Base-by-base conservation (phyloP, 2,329 filamentous ascomycete genomes). In the Aureobasidium sp. region DNA sequence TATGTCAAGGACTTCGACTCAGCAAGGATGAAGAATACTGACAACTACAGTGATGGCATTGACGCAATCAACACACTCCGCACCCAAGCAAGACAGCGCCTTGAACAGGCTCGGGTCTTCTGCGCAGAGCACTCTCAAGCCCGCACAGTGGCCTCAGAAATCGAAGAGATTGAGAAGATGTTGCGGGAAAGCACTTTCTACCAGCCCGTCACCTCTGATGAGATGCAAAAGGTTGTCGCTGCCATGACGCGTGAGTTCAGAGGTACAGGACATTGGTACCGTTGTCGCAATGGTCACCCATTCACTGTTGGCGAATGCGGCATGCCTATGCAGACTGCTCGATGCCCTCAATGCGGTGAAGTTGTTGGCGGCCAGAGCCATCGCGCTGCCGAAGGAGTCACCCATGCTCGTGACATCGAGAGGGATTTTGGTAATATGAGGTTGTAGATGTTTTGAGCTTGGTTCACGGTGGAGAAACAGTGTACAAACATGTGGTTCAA, bases 301-400 rank as follows among this genome's bases (percentile, higher is more conserved):
- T 75, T 76, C 63, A 68, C 68, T 1, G 57, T 68, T 15, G 67
- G 69, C 2, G 71, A 74, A 32, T 77, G 78, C 64, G 78, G 75
- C 67, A 83, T 84, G 78, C 83, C 86, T 0, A 87, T 87, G 83
- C 64, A 89, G 69, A 61, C 68, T 20, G 80, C 85, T 1, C 71
- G 71, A 1, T 90, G 87, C 66, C 85, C 87, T 0, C 81, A 89
- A 65, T 90, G 87, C 65, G 80, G 77, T 1, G 77, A 77, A 1
- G 64, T 71, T 0, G 79, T 89, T 34, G 86, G 86, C 2, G 86
- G 87, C 0, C 69, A 67, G 17, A 10, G 12, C 2, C 29, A 57
- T 15, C 41, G 26, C 1, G 50, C 52, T 65, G 66, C 32, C 51
- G 52, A 15, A 5, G 57, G 57, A 24, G 57, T 60, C 5, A 51